phyloP scores from a whole-genome alignment of 495 filamentous ascomycete species.

The Clavariopsis aquatica region DNA sequence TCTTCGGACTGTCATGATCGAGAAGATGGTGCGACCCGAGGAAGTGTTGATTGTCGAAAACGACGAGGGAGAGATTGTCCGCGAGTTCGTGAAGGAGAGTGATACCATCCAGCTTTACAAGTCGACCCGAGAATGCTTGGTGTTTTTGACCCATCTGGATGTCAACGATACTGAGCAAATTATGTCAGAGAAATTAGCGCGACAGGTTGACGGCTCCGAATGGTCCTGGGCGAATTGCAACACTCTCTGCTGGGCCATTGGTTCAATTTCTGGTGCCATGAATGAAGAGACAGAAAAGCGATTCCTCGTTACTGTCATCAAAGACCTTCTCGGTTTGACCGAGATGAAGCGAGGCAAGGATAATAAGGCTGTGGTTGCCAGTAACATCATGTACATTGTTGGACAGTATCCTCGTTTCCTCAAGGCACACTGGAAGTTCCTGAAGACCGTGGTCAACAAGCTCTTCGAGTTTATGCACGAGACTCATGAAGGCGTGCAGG shows the following conservation, averaged over 20 bases:
- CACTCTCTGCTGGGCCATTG: constrained; percentile 98
- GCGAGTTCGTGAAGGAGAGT: constrained; percentile 98
- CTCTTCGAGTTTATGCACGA: constrained; percentile 99
- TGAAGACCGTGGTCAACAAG: constrained; percentile 99
- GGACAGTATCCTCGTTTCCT: constrained; percentile 97
- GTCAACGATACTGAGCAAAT: constrained; percentile 97
- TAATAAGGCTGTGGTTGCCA: constrained; percentile 98
- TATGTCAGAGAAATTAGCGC: constrained; percentile 96
- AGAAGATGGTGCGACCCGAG: constrained; percentile 98
- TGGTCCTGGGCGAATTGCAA: constrained; percentile 99
- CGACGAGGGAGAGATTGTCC: constrained; percentile 97
- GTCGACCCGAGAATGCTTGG: constrained; percentile 93
- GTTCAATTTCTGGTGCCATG: constrained; percentile 97
- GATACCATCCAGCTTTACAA: constrained; percentile 99
- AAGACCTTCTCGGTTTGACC: constrained; percentile 94
- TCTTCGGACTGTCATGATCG: constrained; percentile 96
- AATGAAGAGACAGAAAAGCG: constrained; percentile 99
- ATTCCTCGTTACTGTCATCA: constrained; percentile 97
- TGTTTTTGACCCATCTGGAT: constrained; percentile 96
- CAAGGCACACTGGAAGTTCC: constrained; percentile 99
- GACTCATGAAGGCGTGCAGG: constrained; percentile 98
- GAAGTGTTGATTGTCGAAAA: constrained; percentile 99
- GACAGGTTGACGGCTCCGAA: constrained; percentile 90
- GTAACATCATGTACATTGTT: constrained; percentile 99
- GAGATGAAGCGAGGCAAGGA: constrained; percentile 99